Evolutionary conservation across 306 rosid genomes (phyloP).

Genomic region (Ormosia emarginata): DNA sequence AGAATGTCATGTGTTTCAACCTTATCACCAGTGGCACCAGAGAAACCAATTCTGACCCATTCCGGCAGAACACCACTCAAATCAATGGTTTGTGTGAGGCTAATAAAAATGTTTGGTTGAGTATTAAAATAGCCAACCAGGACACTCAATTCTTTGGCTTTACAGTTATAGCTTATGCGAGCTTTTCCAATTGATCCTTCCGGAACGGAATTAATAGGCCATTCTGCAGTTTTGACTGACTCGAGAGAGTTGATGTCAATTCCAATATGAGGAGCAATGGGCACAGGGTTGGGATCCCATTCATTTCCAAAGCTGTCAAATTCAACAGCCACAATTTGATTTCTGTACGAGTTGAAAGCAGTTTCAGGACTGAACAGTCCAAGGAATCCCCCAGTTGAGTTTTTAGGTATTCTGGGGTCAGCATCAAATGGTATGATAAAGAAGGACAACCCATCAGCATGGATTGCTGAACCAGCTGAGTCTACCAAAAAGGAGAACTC

Average conservation of each 20-base stretch:
- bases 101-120: background rate
- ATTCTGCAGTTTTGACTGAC: background rate
- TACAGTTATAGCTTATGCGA: constrained; percentile 1
- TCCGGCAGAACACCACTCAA: constrained; percentile 1
- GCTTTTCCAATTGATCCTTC: background rate
- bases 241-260: constrained; percentile 31
- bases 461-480: background rate
- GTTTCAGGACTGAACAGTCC: constrained; percentile 19
- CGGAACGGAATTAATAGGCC: background rate
- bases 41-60: constrained; percentile 27
- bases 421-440: constrained; percentile 42
- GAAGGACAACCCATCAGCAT: constrained; percentile 54
- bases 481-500: background rate
- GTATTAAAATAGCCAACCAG: background rate
- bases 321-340: constrained; percentile 49
- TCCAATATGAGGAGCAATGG: constrained; percentile 40
- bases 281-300: constrained; percentile 39
- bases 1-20: background rate
- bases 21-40: background rate
- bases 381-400: constrained; percentile 28
- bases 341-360: background rate
- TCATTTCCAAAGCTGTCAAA: constrained; percentile 33
- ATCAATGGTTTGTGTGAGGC: background rate
- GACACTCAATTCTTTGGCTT: background rate
- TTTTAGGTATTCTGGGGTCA: constrained; percentile 1